A percentile compares a stretch with the other conserved stretches of the same genome.
Conservation (phyloP, 805 yeast species). For the Candida michaelii region DNA sequence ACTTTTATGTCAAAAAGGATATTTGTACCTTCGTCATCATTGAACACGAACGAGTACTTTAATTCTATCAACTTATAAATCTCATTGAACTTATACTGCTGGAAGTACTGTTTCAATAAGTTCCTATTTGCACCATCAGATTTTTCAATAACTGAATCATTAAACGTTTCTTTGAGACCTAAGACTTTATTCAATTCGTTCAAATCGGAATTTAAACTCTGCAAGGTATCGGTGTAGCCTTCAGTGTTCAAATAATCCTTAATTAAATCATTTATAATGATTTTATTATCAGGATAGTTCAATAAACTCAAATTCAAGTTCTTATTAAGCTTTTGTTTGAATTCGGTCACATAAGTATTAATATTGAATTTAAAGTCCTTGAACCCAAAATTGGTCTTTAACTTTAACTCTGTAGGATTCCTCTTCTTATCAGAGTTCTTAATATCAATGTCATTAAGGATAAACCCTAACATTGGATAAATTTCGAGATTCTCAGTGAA, state of each 20-base stretch:
- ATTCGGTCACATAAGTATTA: slow-evolving; percentile 47
- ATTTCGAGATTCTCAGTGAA: slow-evolving; percentile 25
- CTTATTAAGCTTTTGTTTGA: slow-evolving; percentile 36
- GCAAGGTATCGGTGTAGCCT: slow-evolving; percentile 37
- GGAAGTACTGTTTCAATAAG: slow-evolving; percentile 21
- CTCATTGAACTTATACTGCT: slow-evolving; percentile 24
- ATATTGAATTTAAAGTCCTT: slow-evolving; percentile 63
- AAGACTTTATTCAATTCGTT: slow-evolving; percentile 16
- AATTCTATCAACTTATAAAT: slow-evolving; percentile 20
- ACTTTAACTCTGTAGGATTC: slow-evolving; percentile 19
- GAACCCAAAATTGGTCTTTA: slow-evolving; percentile 57
- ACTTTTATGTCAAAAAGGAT: slow-evolving; percentile 26
- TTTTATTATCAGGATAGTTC: slow-evolving; percentile 23
- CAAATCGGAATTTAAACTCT: slow-evolving; percentile 34
- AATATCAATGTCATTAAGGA: slow-evolving; percentile 32
- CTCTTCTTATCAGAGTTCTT: slow-evolving; percentile 25
- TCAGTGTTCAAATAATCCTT: slow-evolving; percentile 40
- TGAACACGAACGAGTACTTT: slow-evolving; percentile 19
- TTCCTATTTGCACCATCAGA: slow-evolving; percentile 29
- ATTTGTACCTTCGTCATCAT: slow-evolving; percentile 13
- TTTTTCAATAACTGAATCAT: slow-evolving; percentile 10
- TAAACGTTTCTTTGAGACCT: background rate
- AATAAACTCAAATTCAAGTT: slow-evolving; percentile 20
- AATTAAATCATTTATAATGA: slow-evolving; percentile 30
- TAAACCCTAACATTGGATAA: slow-evolving; percentile 37